Evolutionary conservation across 2,329 filamentous ascomycete species (phyloP).

Genomic region (Thermothelomyces thermophilus): DNA sequence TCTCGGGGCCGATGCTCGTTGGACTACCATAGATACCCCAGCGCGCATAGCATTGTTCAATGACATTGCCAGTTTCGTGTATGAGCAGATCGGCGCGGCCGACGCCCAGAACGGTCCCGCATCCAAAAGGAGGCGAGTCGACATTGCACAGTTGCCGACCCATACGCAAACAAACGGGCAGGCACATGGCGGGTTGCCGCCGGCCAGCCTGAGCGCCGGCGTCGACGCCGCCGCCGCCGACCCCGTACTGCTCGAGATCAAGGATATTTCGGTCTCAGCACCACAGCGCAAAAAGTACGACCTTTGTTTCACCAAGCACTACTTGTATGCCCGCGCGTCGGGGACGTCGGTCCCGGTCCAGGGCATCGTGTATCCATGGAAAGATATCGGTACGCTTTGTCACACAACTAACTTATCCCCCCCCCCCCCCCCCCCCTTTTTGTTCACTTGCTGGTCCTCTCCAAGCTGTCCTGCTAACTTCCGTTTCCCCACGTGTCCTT

Average conservation of each 20-base stretch:
- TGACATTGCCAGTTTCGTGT: slow-evolving; percentile 45
- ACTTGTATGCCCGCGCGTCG: slow-evolving; percentile 51
- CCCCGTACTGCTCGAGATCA: slow-evolving; percentile 51
- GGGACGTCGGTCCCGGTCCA: slow-evolving; percentile 46
- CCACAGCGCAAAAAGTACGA: slow-evolving; percentile 64
- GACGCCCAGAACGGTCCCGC: slow-evolving; percentile 31
- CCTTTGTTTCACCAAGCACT: slow-evolving; percentile 53
- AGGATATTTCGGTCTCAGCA: slow-evolving; percentile 60
- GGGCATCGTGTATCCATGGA: slow-evolving; percentile 53
- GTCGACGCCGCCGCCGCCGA: slow-evolving; percentile 41
- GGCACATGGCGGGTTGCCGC: slow-evolving; percentile 22
- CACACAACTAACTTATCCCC: not conserved
- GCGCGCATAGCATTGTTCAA: slow-evolving; percentile 48
- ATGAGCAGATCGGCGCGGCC: slow-evolving; percentile 35
- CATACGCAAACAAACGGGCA: slow-evolving; percentile 24
- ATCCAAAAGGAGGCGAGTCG: slow-evolving; percentile 48
- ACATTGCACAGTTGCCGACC: slow-evolving; percentile 25
- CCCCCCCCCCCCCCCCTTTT: too few relatives aligned
- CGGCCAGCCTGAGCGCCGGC: slow-evolving; percentile 21
- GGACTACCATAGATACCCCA: slow-evolving; percentile 45
- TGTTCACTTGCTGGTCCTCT: not conserved
- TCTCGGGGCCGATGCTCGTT: not conserved
- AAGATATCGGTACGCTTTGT: slow-evolving; percentile 53
- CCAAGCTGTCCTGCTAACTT: too few relatives aligned
- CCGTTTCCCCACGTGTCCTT: too few relatives aligned